phyloP scores from a whole-genome alignment of 768 basidiomycete species.

The Exsudoporus frostii region DNA sequence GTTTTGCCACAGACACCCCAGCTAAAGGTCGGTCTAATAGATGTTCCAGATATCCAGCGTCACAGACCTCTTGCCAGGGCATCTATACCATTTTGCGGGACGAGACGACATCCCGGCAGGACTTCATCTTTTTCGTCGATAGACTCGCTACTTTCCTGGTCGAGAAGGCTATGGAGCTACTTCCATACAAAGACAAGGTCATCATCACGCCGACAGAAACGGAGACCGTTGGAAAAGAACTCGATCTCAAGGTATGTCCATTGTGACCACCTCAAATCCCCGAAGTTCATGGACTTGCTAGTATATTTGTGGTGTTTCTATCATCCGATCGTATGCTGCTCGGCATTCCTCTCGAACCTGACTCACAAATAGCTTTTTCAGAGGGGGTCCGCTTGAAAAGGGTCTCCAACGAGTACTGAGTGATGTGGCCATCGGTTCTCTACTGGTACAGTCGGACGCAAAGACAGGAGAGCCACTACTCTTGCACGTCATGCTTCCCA shows the following conservation, averaged over 20 bases:
- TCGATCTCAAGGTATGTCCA: slow-evolving; percentile 53
- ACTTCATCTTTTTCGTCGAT: slow-evolving; percentile 93
- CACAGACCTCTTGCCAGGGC: slow-evolving; percentile 49
- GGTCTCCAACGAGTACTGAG: slow-evolving; percentile 88
- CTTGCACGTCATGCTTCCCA: slow-evolving; percentile 77
- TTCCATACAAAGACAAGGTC: slow-evolving; percentile 64
- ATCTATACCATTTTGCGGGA: slow-evolving; percentile 87
- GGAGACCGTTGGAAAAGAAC: slow-evolving; percentile 55
- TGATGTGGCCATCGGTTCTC: slow-evolving; percentile 81
- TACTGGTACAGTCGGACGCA: slow-evolving; percentile 87
- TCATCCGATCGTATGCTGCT: slow-evolving; percentile 74
- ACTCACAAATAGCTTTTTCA: slow-evolving; percentile 28
- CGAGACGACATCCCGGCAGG: slow-evolving; percentile 63
- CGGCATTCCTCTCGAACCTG: neutral
- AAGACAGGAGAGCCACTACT: slow-evolving; percentile 85
- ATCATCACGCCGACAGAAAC: slow-evolving; percentile 68
- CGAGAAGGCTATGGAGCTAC: slow-evolving; percentile 77
- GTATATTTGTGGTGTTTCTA: slow-evolving; percentile 84
- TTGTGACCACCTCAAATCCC: neutral
- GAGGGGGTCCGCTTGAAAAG: slow-evolving; percentile 86
- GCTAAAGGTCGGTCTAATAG: slow-evolving; percentile 51
- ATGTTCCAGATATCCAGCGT: neutral
- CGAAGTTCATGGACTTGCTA: slow-evolving; percentile 26
- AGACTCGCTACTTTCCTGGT: slow-evolving; percentile 80
- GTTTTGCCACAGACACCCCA: slow-evolving; percentile 80